Conservation (phyloP, 768 basidiomycete species). For the Tylopilus sp. region DNA sequence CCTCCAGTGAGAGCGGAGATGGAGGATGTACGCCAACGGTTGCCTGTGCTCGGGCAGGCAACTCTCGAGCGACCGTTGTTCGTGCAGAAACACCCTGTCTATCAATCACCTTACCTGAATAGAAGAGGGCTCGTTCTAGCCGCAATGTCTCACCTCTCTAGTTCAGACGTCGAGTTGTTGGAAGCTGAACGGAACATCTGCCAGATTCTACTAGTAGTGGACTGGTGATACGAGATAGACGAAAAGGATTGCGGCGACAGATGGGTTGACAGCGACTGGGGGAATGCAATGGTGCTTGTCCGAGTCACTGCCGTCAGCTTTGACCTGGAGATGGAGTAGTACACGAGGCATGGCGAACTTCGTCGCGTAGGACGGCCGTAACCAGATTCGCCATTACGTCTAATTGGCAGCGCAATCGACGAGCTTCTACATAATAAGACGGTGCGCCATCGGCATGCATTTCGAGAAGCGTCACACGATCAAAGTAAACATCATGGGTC, state of each 20-base stretch:
- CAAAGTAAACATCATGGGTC: no score
- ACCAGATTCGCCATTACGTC: constrained; percentile 13
- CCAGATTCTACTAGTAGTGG: background rate
- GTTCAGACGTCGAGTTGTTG: background rate
- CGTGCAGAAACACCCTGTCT: constrained; percentile 10
- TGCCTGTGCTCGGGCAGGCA: constrained; percentile 17
- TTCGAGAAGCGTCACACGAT: no score
- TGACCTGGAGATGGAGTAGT: background rate
- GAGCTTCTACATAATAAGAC: constrained; percentile 9
- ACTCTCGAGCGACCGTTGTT: constrained; percentile 6
- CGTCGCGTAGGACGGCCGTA: background rate
- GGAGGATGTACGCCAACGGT: constrained; percentile 18
- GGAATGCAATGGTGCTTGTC: background rate
- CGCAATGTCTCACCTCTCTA: constrained; percentile 7
- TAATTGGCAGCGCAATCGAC: background rate
- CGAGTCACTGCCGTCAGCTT: background rate
- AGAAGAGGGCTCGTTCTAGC: background rate
- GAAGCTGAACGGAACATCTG: constrained; percentile 4
- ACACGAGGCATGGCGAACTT: background rate
- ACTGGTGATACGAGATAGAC: background rate
- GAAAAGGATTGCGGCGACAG: background rate
- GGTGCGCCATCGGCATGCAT: background rate
- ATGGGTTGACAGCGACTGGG: background rate
- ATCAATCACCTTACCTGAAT: constrained; percentile 1
- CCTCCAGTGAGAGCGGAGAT: constrained; percentile 23